phyloP scores from a whole-genome alignment of 768 basidiomycete genomes.

The Podaxis sp. region DNA sequence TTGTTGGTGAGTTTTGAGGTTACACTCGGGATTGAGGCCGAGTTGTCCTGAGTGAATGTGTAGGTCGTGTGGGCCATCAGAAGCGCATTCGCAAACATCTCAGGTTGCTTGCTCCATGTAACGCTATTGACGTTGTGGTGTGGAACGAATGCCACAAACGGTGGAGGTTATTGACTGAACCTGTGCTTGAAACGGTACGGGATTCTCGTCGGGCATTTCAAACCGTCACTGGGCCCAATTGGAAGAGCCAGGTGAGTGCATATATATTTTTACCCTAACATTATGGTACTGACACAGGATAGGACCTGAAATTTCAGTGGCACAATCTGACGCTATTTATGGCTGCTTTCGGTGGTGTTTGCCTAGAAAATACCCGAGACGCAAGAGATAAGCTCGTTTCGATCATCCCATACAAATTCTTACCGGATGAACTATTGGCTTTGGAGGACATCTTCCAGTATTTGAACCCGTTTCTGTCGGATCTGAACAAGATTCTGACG shows the following conservation, averaged over 20 bases:
- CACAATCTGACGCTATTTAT: constrained; percentile 79
- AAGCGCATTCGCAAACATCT: constrained; percentile 74
- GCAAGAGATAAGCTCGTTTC: constrained; percentile 47
- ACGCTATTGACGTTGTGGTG: constrained; percentile 66
- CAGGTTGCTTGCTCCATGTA: constrained; percentile 57
- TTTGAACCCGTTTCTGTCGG: constrained; percentile 60
- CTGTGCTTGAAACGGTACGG: constrained; percentile 40
- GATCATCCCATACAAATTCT: constrained; percentile 48
- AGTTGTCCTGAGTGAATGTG: constrained; percentile 9
- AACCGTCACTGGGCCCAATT: constrained; percentile 19
- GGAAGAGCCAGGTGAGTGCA: constrained; percentile 24
- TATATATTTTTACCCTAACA: background rate
- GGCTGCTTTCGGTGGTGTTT: constrained; percentile 66
- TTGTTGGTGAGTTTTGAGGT: constrained; percentile 51
- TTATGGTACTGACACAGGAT: background rate
- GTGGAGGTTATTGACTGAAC: constrained; percentile 64
- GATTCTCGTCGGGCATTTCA: constrained; percentile 23
- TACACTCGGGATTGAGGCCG: background rate
- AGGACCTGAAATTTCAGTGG: constrained; percentile 82
- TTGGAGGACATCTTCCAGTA: constrained; percentile 53
- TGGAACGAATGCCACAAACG: constrained; percentile 83
- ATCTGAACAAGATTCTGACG: constrained; percentile 66
- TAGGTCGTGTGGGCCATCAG: constrained; percentile 76
- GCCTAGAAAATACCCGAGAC: constrained; percentile 19
- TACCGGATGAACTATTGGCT: constrained; percentile 74